These are phyloP conservation scores for Kentomonas sorsogonicus DNA, from an alignment of 208 protist species.

Conservation along the genomic window DNA sequence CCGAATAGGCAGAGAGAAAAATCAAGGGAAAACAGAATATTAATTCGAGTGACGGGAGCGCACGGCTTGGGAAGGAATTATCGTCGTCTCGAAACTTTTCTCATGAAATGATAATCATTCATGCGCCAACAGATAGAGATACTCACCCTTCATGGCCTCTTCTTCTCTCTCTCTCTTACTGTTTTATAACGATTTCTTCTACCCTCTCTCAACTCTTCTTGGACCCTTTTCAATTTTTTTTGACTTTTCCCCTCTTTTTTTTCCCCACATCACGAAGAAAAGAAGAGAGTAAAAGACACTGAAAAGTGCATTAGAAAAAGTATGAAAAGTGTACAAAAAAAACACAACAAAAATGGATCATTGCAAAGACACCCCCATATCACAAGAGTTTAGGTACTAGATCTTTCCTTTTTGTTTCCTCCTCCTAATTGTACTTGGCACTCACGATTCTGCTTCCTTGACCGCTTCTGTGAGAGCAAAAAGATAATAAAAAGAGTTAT, in stretches of 20 bases:
- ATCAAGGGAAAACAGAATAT: too few species aligned
- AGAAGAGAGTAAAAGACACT: neutral
- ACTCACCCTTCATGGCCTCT: neutral
- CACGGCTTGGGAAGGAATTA: too few species aligned
- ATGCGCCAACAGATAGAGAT: too few species aligned
- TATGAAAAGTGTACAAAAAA: too few species aligned
- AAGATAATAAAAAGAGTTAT: neutral
- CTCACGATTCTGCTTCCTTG: neutral
- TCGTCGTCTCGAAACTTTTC: too few species aligned
- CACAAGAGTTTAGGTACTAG: too few species aligned
- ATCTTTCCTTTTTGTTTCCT: neutral
- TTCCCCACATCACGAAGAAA: neutral
- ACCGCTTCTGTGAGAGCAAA: neutral
- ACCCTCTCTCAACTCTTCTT: neutral
- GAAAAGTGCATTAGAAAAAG: neutral
- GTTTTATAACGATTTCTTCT: neutral
- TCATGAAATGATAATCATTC: too few species aligned
- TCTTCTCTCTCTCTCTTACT: conserved; percentile 4
- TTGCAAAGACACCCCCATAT: too few species aligned
- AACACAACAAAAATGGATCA: too few species aligned
- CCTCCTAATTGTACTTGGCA: neutral
- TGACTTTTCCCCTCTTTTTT: conserved; percentile 6
- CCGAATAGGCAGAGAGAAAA: neutral
- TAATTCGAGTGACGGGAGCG: too few species aligned
- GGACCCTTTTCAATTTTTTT: neutral